Evolutionary conservation across 2,329 filamentous ascomycete genomes (phyloP), one percentile per base, ranked within the genome.

Genomic region (Colletotrichum viniferum): DNA sequence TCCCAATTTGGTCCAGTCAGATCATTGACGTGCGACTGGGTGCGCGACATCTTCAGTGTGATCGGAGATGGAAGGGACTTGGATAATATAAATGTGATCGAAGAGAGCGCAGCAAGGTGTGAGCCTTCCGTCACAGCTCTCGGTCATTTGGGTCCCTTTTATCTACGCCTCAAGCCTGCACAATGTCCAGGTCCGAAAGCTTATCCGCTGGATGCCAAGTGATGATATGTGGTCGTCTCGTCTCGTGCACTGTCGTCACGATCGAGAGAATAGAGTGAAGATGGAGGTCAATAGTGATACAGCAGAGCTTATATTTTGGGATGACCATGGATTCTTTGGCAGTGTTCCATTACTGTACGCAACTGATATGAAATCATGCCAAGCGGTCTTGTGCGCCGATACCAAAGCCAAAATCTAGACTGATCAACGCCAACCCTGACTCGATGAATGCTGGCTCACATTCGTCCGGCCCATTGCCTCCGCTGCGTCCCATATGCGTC

Each of bases 191-290:
- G 18, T 2, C 18, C 0, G 12, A 48, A 18, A 48, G 18, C 12
- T 48, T 1, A 1, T 4, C 3, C 10, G 5, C 18, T 48, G 9
- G 18, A 2, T n/a, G 36, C 1, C 1, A 18, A 16, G 16, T 0
- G 1, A 38, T 8, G 7, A 38, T 16, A 1, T 38, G 7, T 38
- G 16, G 12, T 38, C 13, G 0, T 18, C 36, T 38, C 36, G 36
- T 38, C 14, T 16, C 1, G 3, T 34, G 8, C 36, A 43, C 16
- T 48, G 9, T n/a, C 18, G n/a, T 10, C 38, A 9, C 0, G 18
- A 12, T 48, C 5, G 38, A 48, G 1, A 48, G 38, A 3, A n/a
- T 0, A n/a, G 4, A 4, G 3, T 18, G 3, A 48, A 18, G 3
- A 18, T 48, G 5, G 1, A 9, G 10, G 18, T 48, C 0, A n/a